Base-by-base conservation (phyloP, 164 flowering plant genomes). In the Liquidambar formosana region DNA sequence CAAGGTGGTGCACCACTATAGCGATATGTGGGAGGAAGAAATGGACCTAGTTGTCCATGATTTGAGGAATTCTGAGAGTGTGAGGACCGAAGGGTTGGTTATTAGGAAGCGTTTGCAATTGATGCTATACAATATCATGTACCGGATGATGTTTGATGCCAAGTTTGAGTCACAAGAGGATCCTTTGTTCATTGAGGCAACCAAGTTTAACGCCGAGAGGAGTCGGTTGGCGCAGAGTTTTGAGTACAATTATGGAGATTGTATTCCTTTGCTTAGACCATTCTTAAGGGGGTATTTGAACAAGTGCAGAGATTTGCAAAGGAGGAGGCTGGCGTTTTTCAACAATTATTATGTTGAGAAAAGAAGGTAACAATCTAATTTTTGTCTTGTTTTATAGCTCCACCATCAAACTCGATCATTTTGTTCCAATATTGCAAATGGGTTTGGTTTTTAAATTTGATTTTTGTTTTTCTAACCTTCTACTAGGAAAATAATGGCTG, bases 141-240 rank as follows among this genome's bases (percentile, higher is more conserved):
- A 80, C 45, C 41, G 89, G 64, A 89, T 89, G 79, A 87, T 89
- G 94, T 89, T 88, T 44, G 90, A 88, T 68, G 46, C 73, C n/a
- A 84, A 72, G 73, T 89, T 89, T 44, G 82, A 82, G 75, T 76
- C 83, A 0, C 64, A 57, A 59, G 83, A 89, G 6, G 94, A 89
- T 61, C 91, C 90, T 0, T 43, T 84, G 76, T 89, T 89, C 68
- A 51, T 69, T 18, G 64, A 85, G 61, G 81, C 82, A 0, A 86
- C 82, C 0, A 41, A 11, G 52, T 81, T 88, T 48, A 89, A 89
- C 52, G 75, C 84, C 1, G 90, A 88, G 73, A 84, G 94, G 64
- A 89, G 94, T 67, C 68, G 92, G 1, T 73, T 89, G 76, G 92
- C 91, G 19, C 94, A 89, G 76, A 88, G 92, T 45, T 87, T 89